Conservation (phyloP, 2,329 filamentous ascomycete genomes). For the Colletotrichum chrysophilum region DNA sequence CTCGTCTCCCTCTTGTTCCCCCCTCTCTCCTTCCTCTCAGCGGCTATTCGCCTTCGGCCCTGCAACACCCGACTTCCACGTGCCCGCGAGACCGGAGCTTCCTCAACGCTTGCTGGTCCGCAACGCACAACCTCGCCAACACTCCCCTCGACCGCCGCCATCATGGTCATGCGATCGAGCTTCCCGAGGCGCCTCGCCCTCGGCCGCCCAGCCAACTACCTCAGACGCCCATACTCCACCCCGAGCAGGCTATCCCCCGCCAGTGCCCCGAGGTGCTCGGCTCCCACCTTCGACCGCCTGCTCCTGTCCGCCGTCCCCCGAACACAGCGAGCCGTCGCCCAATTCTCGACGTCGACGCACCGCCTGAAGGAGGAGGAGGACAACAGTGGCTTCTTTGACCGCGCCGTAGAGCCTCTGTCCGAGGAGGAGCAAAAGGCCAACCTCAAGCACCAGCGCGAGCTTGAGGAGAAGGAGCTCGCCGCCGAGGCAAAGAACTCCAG, state of each 20-base stretch:
- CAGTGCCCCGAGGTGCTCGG: conserved; percentile 11
- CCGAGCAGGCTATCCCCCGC: conserved; percentile 21
- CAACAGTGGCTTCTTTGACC: conserved; percentile 56
- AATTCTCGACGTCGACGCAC: conserved; percentile 41
- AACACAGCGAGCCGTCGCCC: conserved; percentile 31
- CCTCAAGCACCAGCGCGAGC: conserved; percentile 49
- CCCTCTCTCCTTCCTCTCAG: not conserved
- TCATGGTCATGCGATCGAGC: conserved; percentile 47
- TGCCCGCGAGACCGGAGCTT: conserved; percentile 1
- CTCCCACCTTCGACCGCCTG: conserved; percentile 34
- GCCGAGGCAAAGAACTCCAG: conserved; percentile 49
- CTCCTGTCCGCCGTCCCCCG: conserved; percentile 33
- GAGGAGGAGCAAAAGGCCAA: conserved; percentile 60
- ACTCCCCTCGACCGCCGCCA: not conserved
- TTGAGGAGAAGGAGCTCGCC: conserved; percentile 51
- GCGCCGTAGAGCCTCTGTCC: conserved; percentile 52
- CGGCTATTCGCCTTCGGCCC: not conserved
- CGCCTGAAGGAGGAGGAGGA: conserved; percentile 42
- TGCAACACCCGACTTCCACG: conserved; percentile 1
- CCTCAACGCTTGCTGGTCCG: not conserved
- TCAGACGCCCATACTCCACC: conserved; percentile 28
- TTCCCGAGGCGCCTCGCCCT: conserved; percentile 43
- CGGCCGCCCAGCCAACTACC: conserved; percentile 35
- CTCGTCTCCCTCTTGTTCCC: not conserved
- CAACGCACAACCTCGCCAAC: not conserved